Conservation (phyloP, 179 eudicot genomes). For the Drosera spatulata region DNA sequence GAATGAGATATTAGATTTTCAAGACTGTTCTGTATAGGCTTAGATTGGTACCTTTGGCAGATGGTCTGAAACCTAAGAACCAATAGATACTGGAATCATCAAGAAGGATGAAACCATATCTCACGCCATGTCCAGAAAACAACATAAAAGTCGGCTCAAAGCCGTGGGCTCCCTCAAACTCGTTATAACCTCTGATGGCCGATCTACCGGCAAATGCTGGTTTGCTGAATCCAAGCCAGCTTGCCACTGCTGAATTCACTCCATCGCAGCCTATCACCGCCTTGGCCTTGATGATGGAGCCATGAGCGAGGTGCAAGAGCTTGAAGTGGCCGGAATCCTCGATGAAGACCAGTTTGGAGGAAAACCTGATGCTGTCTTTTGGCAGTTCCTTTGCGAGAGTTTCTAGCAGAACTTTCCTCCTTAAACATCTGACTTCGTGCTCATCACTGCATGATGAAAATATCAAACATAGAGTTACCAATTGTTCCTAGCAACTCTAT, state of each 20-base stretch:
- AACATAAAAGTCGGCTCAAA: conserved; percentile 17
- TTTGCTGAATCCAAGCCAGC: conserved; percentile 22
- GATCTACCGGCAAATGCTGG: conserved; percentile 20
- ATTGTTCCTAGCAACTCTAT: not conserved
- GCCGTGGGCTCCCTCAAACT: conserved; percentile 10
- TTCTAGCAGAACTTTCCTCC: conserved; percentile 1
- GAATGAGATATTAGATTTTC: too few relatives aligned
- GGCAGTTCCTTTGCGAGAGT: conserved; percentile 7
- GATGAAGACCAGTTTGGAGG: conserved; percentile 22
- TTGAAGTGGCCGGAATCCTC: conserved; percentile 17
- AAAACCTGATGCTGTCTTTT: conserved; percentile 13
- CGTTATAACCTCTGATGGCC: conserved; percentile 14
- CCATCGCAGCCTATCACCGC: conserved; percentile 60
- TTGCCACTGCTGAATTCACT: conserved; percentile 49
- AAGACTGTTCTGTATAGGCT: too few relatives aligned
- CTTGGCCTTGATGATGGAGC: conserved; percentile 23
- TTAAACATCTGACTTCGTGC: conserved; percentile 4
- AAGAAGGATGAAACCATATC: conserved; percentile 34
- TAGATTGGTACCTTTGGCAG: too few relatives aligned
- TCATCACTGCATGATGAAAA: not conserved
- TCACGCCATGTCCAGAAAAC: conserved; percentile 26
- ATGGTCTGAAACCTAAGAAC: conserved; percentile 15
- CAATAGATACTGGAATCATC: conserved; percentile 24
- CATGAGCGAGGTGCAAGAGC: conserved; percentile 26
- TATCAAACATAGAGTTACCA: conserved; percentile 3